Conservation (phyloP, 164 flowering plant species). For the Amborella trichopoda region DNA sequence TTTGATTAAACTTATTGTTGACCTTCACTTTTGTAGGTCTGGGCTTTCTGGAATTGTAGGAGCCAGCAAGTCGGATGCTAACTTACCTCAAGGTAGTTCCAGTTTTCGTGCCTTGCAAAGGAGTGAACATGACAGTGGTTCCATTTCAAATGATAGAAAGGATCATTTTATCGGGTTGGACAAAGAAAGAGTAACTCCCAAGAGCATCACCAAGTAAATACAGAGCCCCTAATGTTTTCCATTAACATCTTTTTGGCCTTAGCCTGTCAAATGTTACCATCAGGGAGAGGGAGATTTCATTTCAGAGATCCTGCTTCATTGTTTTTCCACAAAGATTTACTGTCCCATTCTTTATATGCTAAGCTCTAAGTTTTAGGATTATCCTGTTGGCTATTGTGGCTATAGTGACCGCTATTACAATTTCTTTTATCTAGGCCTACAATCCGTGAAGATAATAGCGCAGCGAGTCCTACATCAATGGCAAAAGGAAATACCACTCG, state of each 20-base stretch:
- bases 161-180: slow-evolving; percentile 48
- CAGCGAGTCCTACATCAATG: slow-evolving; percentile 50
- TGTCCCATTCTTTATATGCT: background rate
- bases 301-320: too few species aligned
- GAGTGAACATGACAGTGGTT: slow-evolving; percentile 44
- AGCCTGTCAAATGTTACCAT: too few species aligned
- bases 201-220: slow-evolving; percentile 59
- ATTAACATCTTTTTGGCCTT: background rate
- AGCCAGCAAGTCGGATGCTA: slow-evolving; percentile 46
- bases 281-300: too few species aligned
- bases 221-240: background rate
- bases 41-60: too few species aligned
- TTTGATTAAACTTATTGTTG: too few species aligned
- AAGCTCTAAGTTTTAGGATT: background rate
- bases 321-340: too few species aligned
- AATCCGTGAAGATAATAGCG: slow-evolving; percentile 46
- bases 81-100: slow-evolving; percentile 35
- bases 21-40: too few species aligned
- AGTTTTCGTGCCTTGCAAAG: slow-evolving; percentile 35
- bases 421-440: slow-evolving; percentile 27
- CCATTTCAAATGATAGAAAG: slow-evolving; percentile 44
- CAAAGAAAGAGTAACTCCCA: slow-evolving; percentile 59
- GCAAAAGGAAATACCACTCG: slow-evolving; percentile 47
- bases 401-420: background rate
- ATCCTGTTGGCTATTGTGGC: background rate